Conservation (phyloP, 164 flowering plant species). For the Stephania yunnanensis region DNA sequence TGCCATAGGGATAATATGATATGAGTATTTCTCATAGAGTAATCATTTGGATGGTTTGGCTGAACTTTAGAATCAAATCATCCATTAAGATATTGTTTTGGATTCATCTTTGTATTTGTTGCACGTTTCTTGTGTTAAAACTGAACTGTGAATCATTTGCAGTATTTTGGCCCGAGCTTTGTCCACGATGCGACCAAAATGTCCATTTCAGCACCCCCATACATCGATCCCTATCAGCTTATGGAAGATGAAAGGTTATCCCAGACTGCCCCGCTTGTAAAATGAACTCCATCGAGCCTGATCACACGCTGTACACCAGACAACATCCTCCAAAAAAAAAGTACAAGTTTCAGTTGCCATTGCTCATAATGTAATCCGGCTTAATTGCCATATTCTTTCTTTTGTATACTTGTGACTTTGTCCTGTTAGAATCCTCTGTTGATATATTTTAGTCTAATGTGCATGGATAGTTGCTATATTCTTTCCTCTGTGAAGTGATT, state of each 20-base stretch:
- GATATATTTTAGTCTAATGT: not conserved
- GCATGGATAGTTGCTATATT: not conserved
- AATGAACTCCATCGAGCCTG: slow-evolving; percentile 27
- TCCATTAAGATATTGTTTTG: not conserved
- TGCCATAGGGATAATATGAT: not conserved
- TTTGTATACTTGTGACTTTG: slow-evolving; percentile 11
- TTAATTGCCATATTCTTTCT: not conserved
- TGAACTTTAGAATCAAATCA: too few species aligned
- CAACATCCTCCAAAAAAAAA: not conserved
- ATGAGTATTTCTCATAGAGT: too few species aligned
- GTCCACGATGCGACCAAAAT: slow-evolving; percentile 56
- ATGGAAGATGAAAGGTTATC: slow-evolving; percentile 77
- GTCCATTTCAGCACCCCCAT: slow-evolving; percentile 43
- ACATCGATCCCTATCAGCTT: slow-evolving; percentile 74
- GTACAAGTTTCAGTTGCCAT: slow-evolving; percentile 6
- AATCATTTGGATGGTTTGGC: too few species aligned
- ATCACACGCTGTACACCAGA: not conserved
- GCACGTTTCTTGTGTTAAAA: not conserved
- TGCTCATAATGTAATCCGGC: not conserved
- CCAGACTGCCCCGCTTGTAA: slow-evolving; percentile 44
- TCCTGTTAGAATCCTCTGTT: not conserved
- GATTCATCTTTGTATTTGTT: not conserved
- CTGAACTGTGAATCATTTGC: slow-evolving; percentile 19
- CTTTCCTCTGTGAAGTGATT: not conserved
- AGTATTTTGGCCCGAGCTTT: slow-evolving; percentile 77